Percentiles rank a stretch among this genome's conserved stretches.
These are phyloP conservation scores for Trapa bicornis DNA, from an alignment of 345 rosid genomes.

Conservation along the genomic window DNA sequence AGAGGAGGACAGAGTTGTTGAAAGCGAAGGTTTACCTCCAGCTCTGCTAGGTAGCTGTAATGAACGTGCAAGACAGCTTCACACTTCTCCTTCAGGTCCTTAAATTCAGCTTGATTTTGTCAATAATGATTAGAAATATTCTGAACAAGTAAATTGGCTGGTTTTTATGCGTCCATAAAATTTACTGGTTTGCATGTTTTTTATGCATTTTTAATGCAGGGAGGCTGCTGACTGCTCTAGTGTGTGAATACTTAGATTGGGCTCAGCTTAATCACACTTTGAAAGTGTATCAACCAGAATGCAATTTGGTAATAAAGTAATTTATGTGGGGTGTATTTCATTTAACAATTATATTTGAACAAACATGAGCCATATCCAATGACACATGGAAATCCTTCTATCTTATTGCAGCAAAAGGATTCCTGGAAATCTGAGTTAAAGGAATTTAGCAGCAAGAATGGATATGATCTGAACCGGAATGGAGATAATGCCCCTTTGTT, in stretches of 20 bases:
- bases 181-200: background rate
- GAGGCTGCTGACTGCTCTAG: slow-evolving; percentile 63
- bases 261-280: slow-evolving; percentile 81
- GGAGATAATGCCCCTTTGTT: slow-evolving; percentile 81
- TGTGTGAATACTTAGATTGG: slow-evolving; percentile 96
- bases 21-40: slow-evolving; percentile 69
- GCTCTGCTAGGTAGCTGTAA: slow-evolving; percentile 94
- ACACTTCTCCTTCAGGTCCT: slow-evolving; percentile 87
- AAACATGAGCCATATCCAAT: background rate
- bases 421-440: slow-evolving; percentile 76
- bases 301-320: slow-evolving; percentile 84
- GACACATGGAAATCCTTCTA: background rate
- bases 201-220: slow-evolving; percentile 36
- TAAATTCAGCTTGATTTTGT: background rate
- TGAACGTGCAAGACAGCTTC: slow-evolving; percentile 80
- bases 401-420: slow-evolving; percentile 62
- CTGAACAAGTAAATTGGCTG: background rate
- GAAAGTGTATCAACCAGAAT: slow-evolving; percentile 85
- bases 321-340: background rate
- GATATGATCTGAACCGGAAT: slow-evolving; percentile 70
- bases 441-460: slow-evolving; percentile 71
- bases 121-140: background rate
- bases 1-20: slow-evolving; percentile 78
- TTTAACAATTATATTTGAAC: background rate
- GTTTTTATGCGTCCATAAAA: background rate